Conservation (phyloP, 805 yeast genomes). For the Saccharomycopsis fodiens region DNA sequence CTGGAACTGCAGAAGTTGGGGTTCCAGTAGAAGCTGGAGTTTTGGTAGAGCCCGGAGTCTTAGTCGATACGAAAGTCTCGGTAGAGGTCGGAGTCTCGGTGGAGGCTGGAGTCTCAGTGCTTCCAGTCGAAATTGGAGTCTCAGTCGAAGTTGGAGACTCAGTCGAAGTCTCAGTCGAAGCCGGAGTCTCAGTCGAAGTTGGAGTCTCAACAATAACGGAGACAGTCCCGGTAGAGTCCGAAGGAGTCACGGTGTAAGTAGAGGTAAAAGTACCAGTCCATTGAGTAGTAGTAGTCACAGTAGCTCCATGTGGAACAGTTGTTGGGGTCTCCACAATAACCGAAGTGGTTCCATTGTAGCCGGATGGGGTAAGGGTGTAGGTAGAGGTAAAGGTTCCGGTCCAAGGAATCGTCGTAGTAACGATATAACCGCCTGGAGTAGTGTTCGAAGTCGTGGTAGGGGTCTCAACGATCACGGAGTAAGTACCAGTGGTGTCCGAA, state of each 20-base stretch:
- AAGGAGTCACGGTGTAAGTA: constrained; percentile 4
- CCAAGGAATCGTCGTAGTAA: neutral
- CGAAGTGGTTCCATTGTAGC: neutral
- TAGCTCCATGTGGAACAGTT: constrained; percentile 1
- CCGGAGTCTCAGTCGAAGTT: neutral
- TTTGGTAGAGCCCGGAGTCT: too few species aligned
- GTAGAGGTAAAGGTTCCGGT: constrained; percentile 4
- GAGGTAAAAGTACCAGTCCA: constrained; percentile 10
- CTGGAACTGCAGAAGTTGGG: too few species aligned
- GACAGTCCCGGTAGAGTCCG: neutral
- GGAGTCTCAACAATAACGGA: constrained; percentile 5
- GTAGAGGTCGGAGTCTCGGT: too few species aligned
- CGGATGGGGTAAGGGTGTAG: constrained; percentile 9
- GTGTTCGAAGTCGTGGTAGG: neutral
- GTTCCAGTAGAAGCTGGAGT: too few species aligned
- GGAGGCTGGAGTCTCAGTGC: neutral
- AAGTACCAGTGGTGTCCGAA: neutral
- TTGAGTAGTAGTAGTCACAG: constrained; percentile 4
- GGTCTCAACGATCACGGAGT: neutral
- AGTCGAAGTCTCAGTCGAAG: constrained; percentile 1
- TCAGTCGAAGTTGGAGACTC: neutral
- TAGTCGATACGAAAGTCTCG: too few species aligned
- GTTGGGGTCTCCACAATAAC: neutral
- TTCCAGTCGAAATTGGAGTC: constrained; percentile 3
- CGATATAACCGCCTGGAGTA: too few species aligned